Percentiles rank a stretch among this genome's conserved stretches.
Conservation (phyloP, 1,284 basidiomycete species). For the Marasmius fiardii region DNA sequence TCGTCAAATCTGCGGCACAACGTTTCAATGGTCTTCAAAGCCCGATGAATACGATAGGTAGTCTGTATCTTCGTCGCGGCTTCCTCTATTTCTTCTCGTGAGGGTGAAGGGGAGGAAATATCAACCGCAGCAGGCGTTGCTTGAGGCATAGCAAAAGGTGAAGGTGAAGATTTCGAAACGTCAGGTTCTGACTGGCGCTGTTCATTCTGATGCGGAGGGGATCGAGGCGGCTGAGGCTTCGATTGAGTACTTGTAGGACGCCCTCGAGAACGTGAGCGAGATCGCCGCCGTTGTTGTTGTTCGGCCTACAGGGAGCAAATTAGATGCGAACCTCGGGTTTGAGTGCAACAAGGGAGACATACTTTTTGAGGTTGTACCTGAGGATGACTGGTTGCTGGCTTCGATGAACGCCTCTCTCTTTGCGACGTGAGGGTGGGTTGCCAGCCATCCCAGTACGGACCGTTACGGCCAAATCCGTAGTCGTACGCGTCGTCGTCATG, state of each 20-base stretch:
- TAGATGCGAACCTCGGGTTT: not conserved
- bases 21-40: slow-evolving; percentile 27
- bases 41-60: slow-evolving; percentile 31
- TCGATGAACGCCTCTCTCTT: slow-evolving; percentile 2
- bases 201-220: not conserved
- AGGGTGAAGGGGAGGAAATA: not conserved
- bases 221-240: not conserved
- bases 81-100: slow-evolving; percentile 25
- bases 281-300: not conserved
- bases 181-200: not conserved
- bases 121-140: not conserved
- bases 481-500: slow-evolving; percentile 5
- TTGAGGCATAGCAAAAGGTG: not conserved
- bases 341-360: not conserved
- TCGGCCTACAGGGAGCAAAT: not conserved
- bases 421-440: not conserved
- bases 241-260: not conserved
- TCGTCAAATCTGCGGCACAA: slow-evolving; percentile 28
- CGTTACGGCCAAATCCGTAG: slow-evolving; percentile 4
- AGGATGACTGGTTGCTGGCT: not conserved
- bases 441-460: not conserved
- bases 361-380: not conserved
- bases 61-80: slow-evolving; percentile 37
- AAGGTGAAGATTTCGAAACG: not conserved
- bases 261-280: not conserved